A percentile compares a stretch with the other conserved stretches of the same genome.
Evolutionary conservation across 805 yeast genomes (phyloP).

Genomic region (Ogataea salicorniae): DNA sequence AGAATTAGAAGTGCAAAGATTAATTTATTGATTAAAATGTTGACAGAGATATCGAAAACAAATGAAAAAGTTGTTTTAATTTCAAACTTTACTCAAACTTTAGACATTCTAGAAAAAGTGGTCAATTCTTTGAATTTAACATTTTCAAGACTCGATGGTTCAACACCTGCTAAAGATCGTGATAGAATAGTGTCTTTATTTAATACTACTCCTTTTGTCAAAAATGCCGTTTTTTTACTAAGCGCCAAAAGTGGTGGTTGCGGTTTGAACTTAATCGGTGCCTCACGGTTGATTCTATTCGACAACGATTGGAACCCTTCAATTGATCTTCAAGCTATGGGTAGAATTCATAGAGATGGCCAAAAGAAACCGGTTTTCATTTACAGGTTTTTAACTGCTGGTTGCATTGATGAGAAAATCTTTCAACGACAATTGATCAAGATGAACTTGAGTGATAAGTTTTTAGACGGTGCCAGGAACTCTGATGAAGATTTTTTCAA

Average conservation of each 20-base stretch:
- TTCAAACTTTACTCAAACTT: slow-evolving; percentile 82
- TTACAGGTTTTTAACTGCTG: slow-evolving; percentile 80
- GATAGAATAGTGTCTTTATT: slow-evolving; percentile 63
- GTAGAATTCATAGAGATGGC: slow-evolving; percentile 92
- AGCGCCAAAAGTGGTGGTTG: slow-evolving; percentile 93
- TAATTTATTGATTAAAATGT: slow-evolving; percentile 48
- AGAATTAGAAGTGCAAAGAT: slow-evolving; percentile 58
- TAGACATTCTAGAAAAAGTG: slow-evolving; percentile 65
- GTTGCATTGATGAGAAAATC: slow-evolving; percentile 91
- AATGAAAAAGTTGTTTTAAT: slow-evolving; percentile 80
- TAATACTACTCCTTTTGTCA: slow-evolving; percentile 41
- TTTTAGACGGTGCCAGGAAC: slow-evolving; percentile 40
- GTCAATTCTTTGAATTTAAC: slow-evolving; percentile 44
- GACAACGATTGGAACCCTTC: slow-evolving; percentile 99
- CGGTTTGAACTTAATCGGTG: slow-evolving; percentile 88
- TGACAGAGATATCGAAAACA: slow-evolving; percentile 41
- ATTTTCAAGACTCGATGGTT: slow-evolving; percentile 74
- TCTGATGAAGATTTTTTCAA: slow-evolving; percentile 66
- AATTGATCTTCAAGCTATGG: slow-evolving; percentile 90
- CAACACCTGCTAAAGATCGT: slow-evolving; percentile 64
- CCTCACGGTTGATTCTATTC: slow-evolving; percentile 74
- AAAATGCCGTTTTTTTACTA: slow-evolving; percentile 60
- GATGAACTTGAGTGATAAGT: slow-evolving; percentile 67
- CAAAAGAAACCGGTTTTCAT: slow-evolving; percentile 73
- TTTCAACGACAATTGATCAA: slow-evolving; percentile 88